These are phyloP conservation scores for Musa acuminata DNA, from an alignment of 176 grass and related monocot genomes.

Conservation along the genomic window DNA sequence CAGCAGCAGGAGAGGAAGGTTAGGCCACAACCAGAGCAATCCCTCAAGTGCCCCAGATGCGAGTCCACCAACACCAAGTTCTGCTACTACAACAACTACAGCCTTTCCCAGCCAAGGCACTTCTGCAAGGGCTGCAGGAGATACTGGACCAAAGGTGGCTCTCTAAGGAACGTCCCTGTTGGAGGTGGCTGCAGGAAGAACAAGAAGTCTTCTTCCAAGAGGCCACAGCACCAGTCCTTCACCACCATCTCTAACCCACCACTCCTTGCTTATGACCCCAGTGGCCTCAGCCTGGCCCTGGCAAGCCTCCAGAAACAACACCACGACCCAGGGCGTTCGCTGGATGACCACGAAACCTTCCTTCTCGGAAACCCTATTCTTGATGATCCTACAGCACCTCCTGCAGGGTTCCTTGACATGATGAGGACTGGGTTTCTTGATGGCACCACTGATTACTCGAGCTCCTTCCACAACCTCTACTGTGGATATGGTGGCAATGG, in stretches of 20 bases:
- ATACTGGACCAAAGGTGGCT: constrained; percentile 23
- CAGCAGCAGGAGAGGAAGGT: not conserved
- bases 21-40: not conserved
- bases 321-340: not conserved
- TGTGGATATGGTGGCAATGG: not conserved
- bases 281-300: not conserved
- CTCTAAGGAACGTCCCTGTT: constrained; percentile 21
- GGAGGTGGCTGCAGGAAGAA: constrained; percentile 21
- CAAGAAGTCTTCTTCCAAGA: constrained; percentile 1
- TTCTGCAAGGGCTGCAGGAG: constrained; percentile 23
- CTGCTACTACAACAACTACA: constrained; percentile 18
- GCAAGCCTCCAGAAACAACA: constrained; percentile 8
- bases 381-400: not conserved
- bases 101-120: constrained; percentile 11
- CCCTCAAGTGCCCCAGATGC: constrained; percentile 4
- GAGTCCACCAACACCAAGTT: constrained; percentile 12
- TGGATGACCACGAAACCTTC: not conserved
- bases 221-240: not conserved
- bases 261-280: constrained; percentile 11
- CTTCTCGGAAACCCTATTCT: constrained; percentile 5
- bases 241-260: not conserved
- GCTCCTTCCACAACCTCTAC: not conserved
- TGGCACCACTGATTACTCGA: not conserved
- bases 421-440: constrained; percentile 9
- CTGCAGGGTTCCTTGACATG: constrained; percentile 13